Evolutionary conservation across 1,284 basidiomycete genomes (phyloP), one percentile per base, ranked within the genome.

Genomic region (Cystobasidium pallidum): DNA sequence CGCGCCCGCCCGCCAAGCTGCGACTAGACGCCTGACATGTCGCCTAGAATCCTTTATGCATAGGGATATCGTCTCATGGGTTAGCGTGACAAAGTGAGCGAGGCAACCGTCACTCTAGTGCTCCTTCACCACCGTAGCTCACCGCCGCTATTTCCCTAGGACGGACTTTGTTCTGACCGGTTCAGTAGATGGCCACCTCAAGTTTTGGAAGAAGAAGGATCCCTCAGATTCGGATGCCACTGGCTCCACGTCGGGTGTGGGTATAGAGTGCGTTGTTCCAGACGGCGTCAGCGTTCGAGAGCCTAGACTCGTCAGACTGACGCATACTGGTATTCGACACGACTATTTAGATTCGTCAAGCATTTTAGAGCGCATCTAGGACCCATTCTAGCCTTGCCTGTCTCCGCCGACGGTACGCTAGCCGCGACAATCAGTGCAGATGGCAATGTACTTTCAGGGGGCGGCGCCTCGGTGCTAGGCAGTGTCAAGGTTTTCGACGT

Each of bases 141-240:
- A 24, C 3, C 32, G 28, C n/a, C n/a, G n/a, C 19, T 11, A 17
- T 41, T 13, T 17, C 15, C 34, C 15, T 77, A 94, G 92, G 78
- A 94, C 92, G 3, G 88, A 93, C 75, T 99, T 98, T 78, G 80
- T 98, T 66, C 86, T 99, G 72, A 99, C 96, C 1, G 94, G 94
- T 0, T 97, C 94, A 1, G 82, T 94, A 13, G 95, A 99, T 79
- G 96, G 96, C 0, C 91, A 95, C 81, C 83, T 99, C 77, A 99
- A 99, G 81, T 84, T 99, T 32, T 99, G 96, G 96, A 98, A 97
- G 84, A 99, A 99, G 82, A 93, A 96, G 82, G 90, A 70, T 52
- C 63, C 55, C 17, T 32, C 57, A 34, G 65, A 62, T 34, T 43
- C 32, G 3, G 59, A 63, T 28, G 68, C 49, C 10, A 43, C 17